These are phyloP conservation scores for Cryptococcus amylolentus DNA, from an alignment of 1,284 basidiomycete genomes.

Conservation along the genomic window DNA sequence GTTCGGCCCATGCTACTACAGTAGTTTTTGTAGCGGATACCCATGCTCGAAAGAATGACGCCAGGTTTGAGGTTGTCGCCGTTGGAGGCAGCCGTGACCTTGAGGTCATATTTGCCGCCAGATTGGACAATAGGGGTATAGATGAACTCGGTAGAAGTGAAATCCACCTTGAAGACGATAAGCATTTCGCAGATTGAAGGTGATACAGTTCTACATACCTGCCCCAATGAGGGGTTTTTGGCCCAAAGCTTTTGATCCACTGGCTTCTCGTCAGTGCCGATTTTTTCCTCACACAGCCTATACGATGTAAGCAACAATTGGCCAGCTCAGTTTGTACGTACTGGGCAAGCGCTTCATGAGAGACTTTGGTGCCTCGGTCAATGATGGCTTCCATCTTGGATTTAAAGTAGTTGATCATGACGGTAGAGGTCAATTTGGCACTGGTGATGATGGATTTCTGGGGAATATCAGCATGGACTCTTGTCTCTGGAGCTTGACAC, in stretches of 20 bases:
- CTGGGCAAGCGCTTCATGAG: constrained; percentile 76
- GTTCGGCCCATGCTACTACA: constrained; percentile 88
- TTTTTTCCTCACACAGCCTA: constrained; percentile 61
- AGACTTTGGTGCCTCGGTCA: constrained; percentile 84
- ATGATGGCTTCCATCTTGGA: constrained; percentile 85
- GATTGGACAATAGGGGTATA: constrained; percentile 96
- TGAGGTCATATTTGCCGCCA: constrained; percentile 84
- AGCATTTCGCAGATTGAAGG: not conserved
- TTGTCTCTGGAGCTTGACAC: constrained; percentile 36
- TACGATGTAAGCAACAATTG: not conserved
- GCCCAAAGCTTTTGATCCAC: constrained; percentile 86
- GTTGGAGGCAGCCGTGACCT: constrained; percentile 79
- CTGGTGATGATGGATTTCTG: constrained; percentile 76
- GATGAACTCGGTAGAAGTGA: constrained; percentile 82
- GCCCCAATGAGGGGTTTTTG: constrained; percentile 65
- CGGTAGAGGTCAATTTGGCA: constrained; percentile 74
- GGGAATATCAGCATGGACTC: constrained; percentile 5
- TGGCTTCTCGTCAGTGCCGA: constrained; percentile 81
- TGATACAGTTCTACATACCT: constrained; percentile 54
- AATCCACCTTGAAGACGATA: constrained; percentile 64
- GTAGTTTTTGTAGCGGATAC: constrained; percentile 89
- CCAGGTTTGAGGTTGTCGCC: constrained; percentile 83
- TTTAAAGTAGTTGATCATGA: constrained; percentile 81
- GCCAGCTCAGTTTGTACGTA: constrained; percentile 3
- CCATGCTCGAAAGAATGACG: constrained; percentile 82